These are phyloP conservation scores for Didymosphaeria variabile DNA, from an alignment of 2,329 filamentous ascomycete species.

Conservation along the genomic window DNA sequence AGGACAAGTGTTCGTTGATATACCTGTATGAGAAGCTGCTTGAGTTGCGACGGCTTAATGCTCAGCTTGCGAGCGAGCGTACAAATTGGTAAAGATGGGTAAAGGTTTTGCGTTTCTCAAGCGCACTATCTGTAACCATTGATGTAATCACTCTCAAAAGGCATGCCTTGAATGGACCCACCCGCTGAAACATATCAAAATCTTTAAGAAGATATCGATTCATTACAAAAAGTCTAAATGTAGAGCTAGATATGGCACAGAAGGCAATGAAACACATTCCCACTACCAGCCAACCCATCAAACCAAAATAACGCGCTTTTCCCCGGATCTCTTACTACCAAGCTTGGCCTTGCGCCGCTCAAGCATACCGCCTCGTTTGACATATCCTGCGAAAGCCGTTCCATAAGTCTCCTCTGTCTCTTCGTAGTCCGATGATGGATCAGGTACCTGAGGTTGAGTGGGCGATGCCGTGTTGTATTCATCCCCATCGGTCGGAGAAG, in stretches of 20 bases:
- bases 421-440: constrained; percentile 23
- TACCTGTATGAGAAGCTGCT: no score
- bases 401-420: constrained; percentile 20
- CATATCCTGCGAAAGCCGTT: constrained; percentile 22
- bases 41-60: no score
- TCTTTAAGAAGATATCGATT: no score
- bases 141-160: no score
- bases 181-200: no score
- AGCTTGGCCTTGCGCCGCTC: constrained; percentile 30
- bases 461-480: constrained; percentile 8
- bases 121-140: no score
- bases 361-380: constrained; percentile 34
- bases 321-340: background rate
- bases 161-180: no score
- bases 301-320: constrained; percentile 18
- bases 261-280: no score
- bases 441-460: constrained; percentile 12
- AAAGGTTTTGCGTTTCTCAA: no score
- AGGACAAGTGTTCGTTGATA: no score
- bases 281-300: background rate
- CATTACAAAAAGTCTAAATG: no score
- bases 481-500: background rate
- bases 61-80: no score
- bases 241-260: background rate
- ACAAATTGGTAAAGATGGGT: background rate